phyloP scores from a whole-genome alignment of 2,329 filamentous ascomycete genomes.

The Xylariaceae sp. region DNA sequence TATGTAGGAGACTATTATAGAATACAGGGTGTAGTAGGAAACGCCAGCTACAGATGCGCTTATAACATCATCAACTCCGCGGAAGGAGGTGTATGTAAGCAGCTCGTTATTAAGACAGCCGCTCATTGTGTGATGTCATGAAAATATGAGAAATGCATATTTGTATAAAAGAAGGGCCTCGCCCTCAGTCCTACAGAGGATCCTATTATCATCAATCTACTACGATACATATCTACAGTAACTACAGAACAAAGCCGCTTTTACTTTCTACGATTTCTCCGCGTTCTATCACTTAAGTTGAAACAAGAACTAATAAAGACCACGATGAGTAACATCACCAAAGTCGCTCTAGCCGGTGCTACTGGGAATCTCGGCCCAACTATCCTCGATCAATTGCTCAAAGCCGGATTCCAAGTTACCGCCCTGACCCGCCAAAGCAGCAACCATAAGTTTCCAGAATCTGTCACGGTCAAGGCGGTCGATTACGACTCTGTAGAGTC shows the following conservation, averaged over 20 bases:
- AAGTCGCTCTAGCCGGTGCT: slow-evolving; percentile 31
- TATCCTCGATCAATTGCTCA: slow-evolving; percentile 46
- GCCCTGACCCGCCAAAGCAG: slow-evolving; percentile 59
- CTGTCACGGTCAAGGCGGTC: slow-evolving; percentile 51
- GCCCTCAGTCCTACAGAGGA: not conserved
- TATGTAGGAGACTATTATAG: slow-evolving; percentile 6
- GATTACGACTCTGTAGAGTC: slow-evolving; percentile 56
- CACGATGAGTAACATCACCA: slow-evolving; percentile 28
- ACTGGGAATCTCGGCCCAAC: slow-evolving; percentile 46
- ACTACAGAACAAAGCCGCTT: too few relatives aligned
- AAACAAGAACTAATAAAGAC: not conserved
- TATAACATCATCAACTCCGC: too few relatives aligned
- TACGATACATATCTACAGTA: too few relatives aligned
- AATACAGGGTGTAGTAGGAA: too few relatives aligned
- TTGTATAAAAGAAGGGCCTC: not conserved
- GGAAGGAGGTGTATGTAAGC: too few relatives aligned
- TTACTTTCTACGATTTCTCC: too few relatives aligned
- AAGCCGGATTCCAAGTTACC: slow-evolving; percentile 56
- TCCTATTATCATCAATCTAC: not conserved
- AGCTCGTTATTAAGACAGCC: slow-evolving; percentile 1
- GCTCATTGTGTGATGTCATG: not conserved
- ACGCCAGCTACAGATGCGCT: too few relatives aligned
- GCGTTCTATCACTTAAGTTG: too few relatives aligned
- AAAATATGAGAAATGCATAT: not conserved
- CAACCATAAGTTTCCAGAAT: slow-evolving; percentile 40